Base-by-base conservation (phyloP, 2,329 filamentous ascomycete genomes). In the Nemania sp. region DNA sequence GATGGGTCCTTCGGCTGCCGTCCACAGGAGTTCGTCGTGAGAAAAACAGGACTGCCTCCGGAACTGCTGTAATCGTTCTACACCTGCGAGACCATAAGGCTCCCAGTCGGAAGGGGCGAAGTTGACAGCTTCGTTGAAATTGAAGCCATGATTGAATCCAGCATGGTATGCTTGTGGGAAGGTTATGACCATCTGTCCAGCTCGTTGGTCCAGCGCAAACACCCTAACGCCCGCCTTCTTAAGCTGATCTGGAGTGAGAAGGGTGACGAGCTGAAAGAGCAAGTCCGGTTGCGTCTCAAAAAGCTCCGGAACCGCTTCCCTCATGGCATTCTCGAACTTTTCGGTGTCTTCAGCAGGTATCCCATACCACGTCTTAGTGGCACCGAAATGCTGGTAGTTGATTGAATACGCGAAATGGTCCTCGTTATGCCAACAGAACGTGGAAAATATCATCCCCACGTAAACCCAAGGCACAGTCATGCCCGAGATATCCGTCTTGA, bases 381-480 rank as follows among this genome's bases (percentile, higher is more conserved):
- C 92, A 10, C 95, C 95, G 70, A 99, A 96, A 71, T 99, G 95
- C 74, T 99, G 95, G 70, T 98, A 99, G 68, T 99, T 99, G 54
- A 95, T 90, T 0, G 95, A 99, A 73, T 98, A 99, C 1, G 95
- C 90, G 73, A 97, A 97, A 72, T 99, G 95, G 71, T 99, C 95
- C 72, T 99, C 95, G 65, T 97, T 97, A 74, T 99, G 95, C 95
- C 95, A 99, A 76, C 95, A 99, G 72, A 99, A 99, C 0, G 95
- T 98, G 0, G 95, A 99, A 74, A 99, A 99, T 40, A 96, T 96
- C 95, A 99, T 99, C 63, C 95, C 95, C 3, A 99, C 95, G 72
- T 99, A 99, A 3, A 99, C 87, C 95, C 95, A 99, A 0, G 95
- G 95, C 7, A 99, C 94, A 0, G 95, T 99, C 95, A 99, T 99